Base-by-base conservation (phyloP, 805 yeast genomes). In the Kodamaea kaohsiungensis region DNA sequence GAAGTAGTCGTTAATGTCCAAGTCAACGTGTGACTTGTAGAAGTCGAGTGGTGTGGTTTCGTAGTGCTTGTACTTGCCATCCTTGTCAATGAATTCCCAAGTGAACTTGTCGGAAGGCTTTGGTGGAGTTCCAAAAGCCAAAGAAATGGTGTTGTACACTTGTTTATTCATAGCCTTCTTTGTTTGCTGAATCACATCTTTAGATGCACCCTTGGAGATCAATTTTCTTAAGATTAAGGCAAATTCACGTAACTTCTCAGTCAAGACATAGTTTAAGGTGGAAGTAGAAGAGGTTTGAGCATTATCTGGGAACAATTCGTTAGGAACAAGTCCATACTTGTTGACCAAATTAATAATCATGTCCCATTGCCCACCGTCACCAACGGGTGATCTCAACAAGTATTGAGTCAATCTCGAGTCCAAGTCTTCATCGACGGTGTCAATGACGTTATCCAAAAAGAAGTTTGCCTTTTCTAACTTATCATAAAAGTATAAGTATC, bases 351-450 rank as follows among this genome's bases (percentile, higher is more conserved):
- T 88, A 48, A 86, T 77, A 66, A 89, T 82, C 95, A 90, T 87
- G 59, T 88, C 86, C 79, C 88, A 89, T 70, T 90, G 96, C 51
- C 97, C 96, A 61, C 97, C 96, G 65, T 91, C 96, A 55, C 80
- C 68, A 46, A 85, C 83, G 19, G 96, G 96, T 52, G 82, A 86
- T 3, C 73, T 61, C 52, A 89, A 73, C 47, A 90, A 70, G 60
- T 80, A 82, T 69, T 86, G 89, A 49, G 90, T 82, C 53, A 88
- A 71, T 59, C 96, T 79, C 1, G 91, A 85, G 58, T 84, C 91
- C 51, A 86, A 80, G 45, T 79, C 85, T 66, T 86, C 85, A 38
- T 82, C 76, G 35, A 81, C 78, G 22, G 96, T 87, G 61, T 87
- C 88, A 55, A 86, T 73, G 53, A 89, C 81, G 67, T 88, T 90